Base-by-base conservation (phyloP, 2,329 filamentous ascomycete genomes). In the Nemania diffusa region DNA sequence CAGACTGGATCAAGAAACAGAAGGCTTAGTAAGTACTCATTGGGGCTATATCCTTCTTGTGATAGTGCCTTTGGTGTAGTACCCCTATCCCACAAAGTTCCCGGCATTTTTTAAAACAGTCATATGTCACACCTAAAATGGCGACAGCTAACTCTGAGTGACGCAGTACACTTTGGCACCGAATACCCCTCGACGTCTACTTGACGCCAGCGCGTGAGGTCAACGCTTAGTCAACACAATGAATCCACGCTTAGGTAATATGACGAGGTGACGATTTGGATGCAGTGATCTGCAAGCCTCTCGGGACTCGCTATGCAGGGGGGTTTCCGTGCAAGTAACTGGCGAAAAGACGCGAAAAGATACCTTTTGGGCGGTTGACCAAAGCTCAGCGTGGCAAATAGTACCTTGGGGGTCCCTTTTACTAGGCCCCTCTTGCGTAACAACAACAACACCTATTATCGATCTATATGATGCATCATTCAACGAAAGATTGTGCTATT, bases 1-100 rank as follows among this genome's bases (percentile, higher is more conserved):
- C 69, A 6, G 62, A 76, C 17, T 83, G 82, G 81, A 77, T 80
- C 4, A 63, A 72, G 20, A 69, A 70, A 13, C 79, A 81, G 63
- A 74, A 74, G 52, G 60, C 75, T 11, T 79, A 75, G 46, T 50
- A 27, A 50, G 46, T 50, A 8, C 2, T 50, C 17, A 1, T 15
- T 8, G 5, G 40, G 2, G 40, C 20, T 20, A 11, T 26, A 15
- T 11, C 4, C 17, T 48, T 22, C 44, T 48, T 15, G 13, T 11
- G 17, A 3, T 48, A 15, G 17, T 48, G 44, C 44, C 6, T 22
- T 11, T 48, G 6, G 22, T 3, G 15, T 24, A 48, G 13, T 6
- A 24, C 9, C 22, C 9, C 7, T 8, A 22, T 15, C 46, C 22
- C 20, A 11, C 13, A 9, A 44, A 44, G n/a, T 32, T 9, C 29